Percentiles rank a stretch among this genome's conserved stretches.
phyloP scores from a whole-genome alignment of 2,329 filamentous ascomycete genomes.

The Cordyceps cicadae region DNA sequence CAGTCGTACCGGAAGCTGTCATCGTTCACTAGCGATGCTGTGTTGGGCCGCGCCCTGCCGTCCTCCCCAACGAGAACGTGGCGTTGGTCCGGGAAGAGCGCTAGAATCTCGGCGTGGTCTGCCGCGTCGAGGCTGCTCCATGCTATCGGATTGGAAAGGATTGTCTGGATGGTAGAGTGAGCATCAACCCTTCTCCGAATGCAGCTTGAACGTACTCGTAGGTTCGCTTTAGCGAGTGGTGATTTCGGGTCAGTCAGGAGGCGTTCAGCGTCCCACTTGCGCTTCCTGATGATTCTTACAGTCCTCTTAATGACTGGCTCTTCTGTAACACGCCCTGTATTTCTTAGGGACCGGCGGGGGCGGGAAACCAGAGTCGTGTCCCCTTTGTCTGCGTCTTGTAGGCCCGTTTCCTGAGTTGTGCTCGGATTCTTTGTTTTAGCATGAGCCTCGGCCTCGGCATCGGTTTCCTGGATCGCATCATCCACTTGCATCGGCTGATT shows the following conservation, averaged over 20 bases:
- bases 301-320: slow-evolving; percentile 19
- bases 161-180: slow-evolving; percentile 19
- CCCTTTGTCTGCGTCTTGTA: neutral
- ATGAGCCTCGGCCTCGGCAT: neutral
- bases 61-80: slow-evolving; percentile 26
- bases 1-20: slow-evolving; percentile 40
- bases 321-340: slow-evolving; percentile 2
- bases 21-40: slow-evolving; percentile 36
- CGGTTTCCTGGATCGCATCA: neutral
- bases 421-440: neutral
- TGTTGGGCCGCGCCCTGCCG: slow-evolving; percentile 31
- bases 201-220: slow-evolving; percentile 23
- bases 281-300: slow-evolving; percentile 19
- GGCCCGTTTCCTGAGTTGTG: neutral
- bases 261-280: slow-evolving; percentile 28
- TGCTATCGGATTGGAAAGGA: slow-evolving; percentile 30
- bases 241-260: slow-evolving; percentile 30
- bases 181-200: too few relatives aligned
- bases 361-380: neutral
- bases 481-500: neutral
- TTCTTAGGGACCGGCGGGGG: slow-evolving; percentile 2
- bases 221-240: slow-evolving; percentile 29
- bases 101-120: slow-evolving; percentile 29
- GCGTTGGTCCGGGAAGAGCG: slow-evolving; percentile 29
- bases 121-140: slow-evolving; percentile 29